Evolutionary conservation across 2,329 filamentous ascomycete genomes (phyloP), one percentile per base, ranked within the genome.

Genomic region (Fusarium pseudograminearum): DNA sequence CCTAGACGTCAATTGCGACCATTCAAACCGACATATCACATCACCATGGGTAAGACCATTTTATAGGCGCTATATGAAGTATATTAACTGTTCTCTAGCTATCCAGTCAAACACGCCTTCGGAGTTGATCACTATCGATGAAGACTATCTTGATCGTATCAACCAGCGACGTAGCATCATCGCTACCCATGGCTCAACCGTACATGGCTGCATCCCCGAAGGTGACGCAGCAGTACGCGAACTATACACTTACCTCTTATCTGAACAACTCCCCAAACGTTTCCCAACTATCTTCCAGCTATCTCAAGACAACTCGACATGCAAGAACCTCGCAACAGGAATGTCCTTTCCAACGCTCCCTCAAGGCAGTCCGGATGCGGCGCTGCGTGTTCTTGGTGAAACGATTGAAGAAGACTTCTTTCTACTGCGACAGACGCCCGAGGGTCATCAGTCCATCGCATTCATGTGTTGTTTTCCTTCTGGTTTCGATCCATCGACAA

Each of bases 51-150:
- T 70, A 53, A 15, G 26, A 2, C 6, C 28, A 8, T 33, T 6
- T 2, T 14, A 4, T 26, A 2, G 20, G 14, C 7, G 9, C 11
- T 14, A 0, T 5, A 2, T 0, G 8, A 8, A 2, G 3, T 4
- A 6, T 15, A 2, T 11, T 47, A 14, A 52, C 51, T 45, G 14
- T 60, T 54, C 20, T 20, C 7, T 15, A 86, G 85, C 79, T 4
- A 74, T 87, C 4, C 80, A 80, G 26, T 77, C 78, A 15, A 78
- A 82, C 28, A 72, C 78, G 0, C 82, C 83, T 0, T 85, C 84
- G 0, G 82, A 87, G 15, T 80, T 88, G 16, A 84, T 89, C 65
- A 78, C 82, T 15, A 80, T 89, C 20, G 86, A 89, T 70, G 76
- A 74, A 38, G 81, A 85, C 61, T 89, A 88, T 72, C 76, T 80